Evolutionary conservation across 208 protist species (phyloP).

Genomic region (Acanthamoeba culbertsoni): DNA sequence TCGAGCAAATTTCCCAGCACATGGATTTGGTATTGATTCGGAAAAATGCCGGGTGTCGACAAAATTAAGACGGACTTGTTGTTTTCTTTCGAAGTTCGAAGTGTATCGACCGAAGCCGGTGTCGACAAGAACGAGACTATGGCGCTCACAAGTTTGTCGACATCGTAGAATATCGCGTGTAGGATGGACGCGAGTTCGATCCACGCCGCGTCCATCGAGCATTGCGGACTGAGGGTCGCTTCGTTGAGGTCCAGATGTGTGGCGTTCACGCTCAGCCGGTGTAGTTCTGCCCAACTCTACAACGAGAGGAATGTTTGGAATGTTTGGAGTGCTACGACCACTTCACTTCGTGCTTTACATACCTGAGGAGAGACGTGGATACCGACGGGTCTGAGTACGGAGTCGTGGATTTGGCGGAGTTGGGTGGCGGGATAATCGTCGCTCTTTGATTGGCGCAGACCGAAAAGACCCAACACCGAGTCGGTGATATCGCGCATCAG

Average conservation of each 20-base stretch:
- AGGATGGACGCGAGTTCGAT: neutral
- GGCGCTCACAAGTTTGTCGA: neutral
- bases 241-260: neutral
- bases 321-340: neutral
- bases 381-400: neutral
- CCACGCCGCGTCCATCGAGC: neutral
- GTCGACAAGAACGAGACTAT: neutral
- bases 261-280: neutral
- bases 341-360: neutral
- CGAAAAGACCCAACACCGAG: neutral
- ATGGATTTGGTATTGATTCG: constrained; percentile 9
- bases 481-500: constrained; percentile 9
- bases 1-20: constrained; percentile 13
- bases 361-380: neutral
- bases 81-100: neutral
- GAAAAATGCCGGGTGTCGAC: too few species aligned
- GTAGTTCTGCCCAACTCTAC: neutral
- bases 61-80: neutral
- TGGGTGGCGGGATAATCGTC: neutral
- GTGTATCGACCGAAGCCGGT: neutral
- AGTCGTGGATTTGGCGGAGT: neutral
- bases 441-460: neutral
- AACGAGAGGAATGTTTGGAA: too few species aligned
- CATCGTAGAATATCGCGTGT: neutral
- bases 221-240: neutral